phyloP scores from a whole-genome alignment of 2,329 filamentous ascomycete species.

The Alternaria rosae region DNA sequence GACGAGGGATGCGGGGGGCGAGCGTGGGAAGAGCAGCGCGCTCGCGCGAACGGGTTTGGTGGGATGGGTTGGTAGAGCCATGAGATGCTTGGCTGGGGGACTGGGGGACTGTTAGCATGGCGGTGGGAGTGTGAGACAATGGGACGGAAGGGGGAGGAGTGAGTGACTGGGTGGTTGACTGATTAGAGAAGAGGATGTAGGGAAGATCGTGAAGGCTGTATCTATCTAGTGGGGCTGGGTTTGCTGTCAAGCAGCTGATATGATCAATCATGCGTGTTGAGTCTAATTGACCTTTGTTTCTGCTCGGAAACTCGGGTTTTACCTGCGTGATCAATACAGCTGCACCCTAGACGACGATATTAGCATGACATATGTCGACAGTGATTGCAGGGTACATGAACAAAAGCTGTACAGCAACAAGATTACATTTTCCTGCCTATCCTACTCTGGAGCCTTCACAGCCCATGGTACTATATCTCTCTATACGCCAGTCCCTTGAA shows the following conservation, averaged over 20 bases:
- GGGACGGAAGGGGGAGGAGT: neutral
- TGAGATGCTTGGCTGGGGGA: neutral
- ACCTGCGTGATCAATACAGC: neutral
- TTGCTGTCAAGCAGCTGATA: neutral
- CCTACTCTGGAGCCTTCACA: neutral
- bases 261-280: neutral
- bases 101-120: neutral
- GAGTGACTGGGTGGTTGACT: neutral
- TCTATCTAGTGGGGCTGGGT: neutral
- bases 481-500: slow-evolving; percentile 3
- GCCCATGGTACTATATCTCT: neutral
- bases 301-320: neutral
- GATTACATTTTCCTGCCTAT: neutral
- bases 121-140: neutral
- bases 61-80: neutral
- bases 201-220: neutral
- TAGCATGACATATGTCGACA: neutral
- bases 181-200: neutral
- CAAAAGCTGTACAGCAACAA: neutral
- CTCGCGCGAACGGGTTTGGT: neutral
- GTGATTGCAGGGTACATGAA: no score
- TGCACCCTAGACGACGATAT: neutral
- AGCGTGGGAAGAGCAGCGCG: no score
- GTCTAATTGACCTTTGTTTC: neutral
- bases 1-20: no score